These are phyloP conservation scores for Candida patagonica DNA, from an alignment of 805 yeast genomes.

Conservation along the genomic window DNA sequence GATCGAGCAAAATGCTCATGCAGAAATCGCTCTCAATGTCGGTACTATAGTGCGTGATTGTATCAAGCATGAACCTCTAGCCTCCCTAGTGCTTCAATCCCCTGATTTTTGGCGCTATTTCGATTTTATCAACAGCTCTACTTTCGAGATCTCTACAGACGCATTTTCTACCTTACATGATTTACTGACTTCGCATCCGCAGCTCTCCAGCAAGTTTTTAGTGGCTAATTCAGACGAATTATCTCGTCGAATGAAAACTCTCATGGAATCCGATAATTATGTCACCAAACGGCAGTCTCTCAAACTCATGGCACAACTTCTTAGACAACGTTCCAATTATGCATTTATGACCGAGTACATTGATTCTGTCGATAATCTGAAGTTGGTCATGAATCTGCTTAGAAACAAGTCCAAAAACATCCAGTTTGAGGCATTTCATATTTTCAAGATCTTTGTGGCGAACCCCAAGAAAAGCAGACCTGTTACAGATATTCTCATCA, in stretches of 20 bases:
- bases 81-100: slow-evolving; percentile 49
- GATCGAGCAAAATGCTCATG: slow-evolving; percentile 62
- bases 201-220: slow-evolving; percentile 63
- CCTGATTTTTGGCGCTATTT: slow-evolving; percentile 75
- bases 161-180: slow-evolving; percentile 71
- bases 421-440: slow-evolving; percentile 84
- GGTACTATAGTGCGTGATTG: slow-evolving; percentile 82
- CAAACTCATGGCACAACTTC: slow-evolving; percentile 58
- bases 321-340: slow-evolving; percentile 63
- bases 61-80: slow-evolving; percentile 64
- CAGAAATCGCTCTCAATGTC: slow-evolving; percentile 61
- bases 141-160: slow-evolving; percentile 87
- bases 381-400: slow-evolving; percentile 73
- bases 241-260: slow-evolving; percentile 51
- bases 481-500: slow-evolving; percentile 69
- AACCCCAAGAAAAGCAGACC: slow-evolving; percentile 83
- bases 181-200: slow-evolving; percentile 59
- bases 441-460: slow-evolving; percentile 92
- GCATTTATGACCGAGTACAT: slow-evolving; percentile 67
- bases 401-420: slow-evolving; percentile 85
- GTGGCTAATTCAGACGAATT: slow-evolving; percentile 47
- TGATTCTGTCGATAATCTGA: slow-evolving; percentile 71
- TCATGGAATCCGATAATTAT: slow-evolving; percentile 61
- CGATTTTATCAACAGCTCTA: slow-evolving; percentile 60
- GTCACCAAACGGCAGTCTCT: slow-evolving; percentile 90